phyloP scores from a whole-genome alignment of 257 asterid genomes.

The Lithospermum erythrorhizon region DNA sequence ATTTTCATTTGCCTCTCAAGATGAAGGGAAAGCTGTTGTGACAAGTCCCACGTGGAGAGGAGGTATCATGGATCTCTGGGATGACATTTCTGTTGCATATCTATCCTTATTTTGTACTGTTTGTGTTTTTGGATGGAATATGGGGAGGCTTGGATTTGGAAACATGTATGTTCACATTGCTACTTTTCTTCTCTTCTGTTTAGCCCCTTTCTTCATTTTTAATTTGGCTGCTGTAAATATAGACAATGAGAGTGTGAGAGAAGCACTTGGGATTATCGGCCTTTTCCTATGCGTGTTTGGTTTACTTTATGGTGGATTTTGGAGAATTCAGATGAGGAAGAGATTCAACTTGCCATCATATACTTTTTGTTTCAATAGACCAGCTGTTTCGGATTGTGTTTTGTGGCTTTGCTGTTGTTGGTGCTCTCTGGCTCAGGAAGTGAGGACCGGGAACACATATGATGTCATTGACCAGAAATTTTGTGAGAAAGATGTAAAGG shows the following conservation, averaged over 20 bases:
- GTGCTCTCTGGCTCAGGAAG: constrained; percentile 88
- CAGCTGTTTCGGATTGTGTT: constrained; percentile 60
- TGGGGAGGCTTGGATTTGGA: constrained; percentile 91
- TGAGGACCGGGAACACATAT: constrained; percentile 68
- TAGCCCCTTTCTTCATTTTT: constrained; percentile 91
- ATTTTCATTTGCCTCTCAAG: constrained; percentile 45
- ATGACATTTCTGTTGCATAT: constrained; percentile 75
- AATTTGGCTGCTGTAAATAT: constrained; percentile 73
- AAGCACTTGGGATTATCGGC: constrained; percentile 56
- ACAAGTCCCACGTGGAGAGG: constrained; percentile 72
- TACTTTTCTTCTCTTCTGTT: constrained; percentile 70
- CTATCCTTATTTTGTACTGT: constrained; percentile 76
- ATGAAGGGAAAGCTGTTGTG: constrained; percentile 35
- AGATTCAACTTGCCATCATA: constrained; percentile 63
- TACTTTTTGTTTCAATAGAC: constrained; percentile 45
- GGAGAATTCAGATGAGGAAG: constrained; percentile 93
- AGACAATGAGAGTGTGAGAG: constrained; percentile 54
- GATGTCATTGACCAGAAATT: constrained; percentile 66
- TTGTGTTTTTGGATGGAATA: constrained; percentile 94
- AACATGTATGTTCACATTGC: constrained; percentile 91
- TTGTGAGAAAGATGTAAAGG: constrained; percentile 25
- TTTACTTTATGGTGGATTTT: constrained; percentile 79
- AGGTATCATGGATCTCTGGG: constrained; percentile 78
- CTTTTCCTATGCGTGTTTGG: constrained; percentile 73
- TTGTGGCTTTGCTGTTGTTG: constrained; percentile 90